A percentile compares a stretch with the other conserved stretches of the same genome.
phyloP scores from a whole-genome alignment of 345 rosid species.

The Linum tenue region DNA sequence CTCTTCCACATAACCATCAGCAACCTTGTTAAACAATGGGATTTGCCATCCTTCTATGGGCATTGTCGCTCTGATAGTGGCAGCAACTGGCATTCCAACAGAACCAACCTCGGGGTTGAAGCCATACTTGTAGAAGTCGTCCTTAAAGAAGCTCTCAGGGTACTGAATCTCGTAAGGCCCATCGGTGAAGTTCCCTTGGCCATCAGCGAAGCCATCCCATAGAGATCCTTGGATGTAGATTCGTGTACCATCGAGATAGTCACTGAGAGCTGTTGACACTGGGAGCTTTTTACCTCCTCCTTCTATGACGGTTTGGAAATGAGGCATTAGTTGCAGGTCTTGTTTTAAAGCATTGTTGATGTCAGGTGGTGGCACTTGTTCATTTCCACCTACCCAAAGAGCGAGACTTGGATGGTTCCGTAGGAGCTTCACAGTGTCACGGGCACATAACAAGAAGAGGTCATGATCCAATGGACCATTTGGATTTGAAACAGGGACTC shows the following conservation, averaged over 20 bases:
- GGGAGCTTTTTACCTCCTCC: slow-evolving; percentile 15
- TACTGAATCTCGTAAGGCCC: slow-evolving; percentile 92
- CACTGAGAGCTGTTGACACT: slow-evolving; percentile 55
- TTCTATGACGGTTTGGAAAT: slow-evolving; percentile 33
- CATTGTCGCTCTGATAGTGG: slow-evolving; percentile 92
- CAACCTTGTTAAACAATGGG: slow-evolving; percentile 66
- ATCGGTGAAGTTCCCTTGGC: slow-evolving; percentile 78
- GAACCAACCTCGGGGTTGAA: slow-evolving; percentile 98
- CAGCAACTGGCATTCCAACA: slow-evolving; percentile 97
- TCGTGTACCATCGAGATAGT: slow-evolving; percentile 86
- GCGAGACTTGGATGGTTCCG: slow-evolving; percentile 94
- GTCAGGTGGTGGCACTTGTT: slow-evolving; percentile 91
- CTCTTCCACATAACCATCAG: slow-evolving; percentile 72
- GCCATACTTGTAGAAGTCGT: slow-evolving; percentile 63
- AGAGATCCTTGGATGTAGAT: slow-evolving; percentile 77
- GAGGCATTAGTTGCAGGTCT: slow-evolving; percentile 72
- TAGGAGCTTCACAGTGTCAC: slow-evolving; percentile 86
- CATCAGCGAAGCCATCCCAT: slow-evolving; percentile 99
- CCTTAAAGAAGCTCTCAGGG: slow-evolving; percentile 83
- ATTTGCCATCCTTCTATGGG: slow-evolving; percentile 87
- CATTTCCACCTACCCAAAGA: slow-evolving; percentile 99
- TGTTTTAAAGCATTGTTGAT: slow-evolving; percentile 65
- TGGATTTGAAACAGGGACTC: slow-evolving; percentile 80
- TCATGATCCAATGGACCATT: slow-evolving; percentile 90
- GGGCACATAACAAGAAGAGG: slow-evolving; percentile 76